These are phyloP conservation scores for Penicillium chermesinum DNA, from an alignment of 495 filamentous ascomycete genomes.

Conservation along the genomic window DNA sequence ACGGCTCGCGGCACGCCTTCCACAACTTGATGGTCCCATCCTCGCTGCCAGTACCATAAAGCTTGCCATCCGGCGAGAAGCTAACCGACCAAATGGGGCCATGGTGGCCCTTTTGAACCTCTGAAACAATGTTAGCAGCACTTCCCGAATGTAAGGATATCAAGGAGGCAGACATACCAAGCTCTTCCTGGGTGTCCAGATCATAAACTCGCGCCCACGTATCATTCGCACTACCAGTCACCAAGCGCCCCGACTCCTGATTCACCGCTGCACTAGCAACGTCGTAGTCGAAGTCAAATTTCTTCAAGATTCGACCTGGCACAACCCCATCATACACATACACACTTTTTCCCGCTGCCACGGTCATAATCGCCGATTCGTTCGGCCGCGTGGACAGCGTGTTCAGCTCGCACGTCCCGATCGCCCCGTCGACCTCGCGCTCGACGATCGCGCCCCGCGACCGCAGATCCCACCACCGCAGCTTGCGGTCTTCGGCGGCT, in stretches of 20 bases:
- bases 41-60: conserved; percentile 94
- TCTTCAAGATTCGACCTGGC: conserved; percentile 69
- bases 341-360: conserved; percentile 76
- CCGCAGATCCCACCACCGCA: conserved; percentile 93
- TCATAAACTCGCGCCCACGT: conserved; percentile 94
- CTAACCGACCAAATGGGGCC: conserved; percentile 93
- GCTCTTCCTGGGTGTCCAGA: conserved; percentile 72
- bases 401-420: conserved; percentile 87
- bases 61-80: conserved; percentile 90
- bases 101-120: conserved; percentile 95
- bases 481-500: conserved; percentile 79
- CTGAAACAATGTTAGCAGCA: conserved; percentile 26
- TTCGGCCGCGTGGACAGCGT: conserved; percentile 36
- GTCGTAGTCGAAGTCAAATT: conserved; percentile 67
- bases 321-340: conserved; percentile 84
- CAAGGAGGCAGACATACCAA: conserved; percentile 46
- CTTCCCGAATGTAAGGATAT: background rate
- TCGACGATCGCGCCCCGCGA: conserved; percentile 64
- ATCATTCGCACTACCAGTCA: conserved; percentile 79
- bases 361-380: conserved; percentile 44
- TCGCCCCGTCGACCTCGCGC: conserved; percentile 68
- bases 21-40: conserved; percentile 96
- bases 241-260: conserved; percentile 69
- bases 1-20: conserved; percentile 65
- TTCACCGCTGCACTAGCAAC: conserved; percentile 88